These are phyloP conservation scores for Lasiosphaeria miniovina DNA, from an alignment of 495 filamentous ascomycete species.

Conservation along the genomic window DNA sequence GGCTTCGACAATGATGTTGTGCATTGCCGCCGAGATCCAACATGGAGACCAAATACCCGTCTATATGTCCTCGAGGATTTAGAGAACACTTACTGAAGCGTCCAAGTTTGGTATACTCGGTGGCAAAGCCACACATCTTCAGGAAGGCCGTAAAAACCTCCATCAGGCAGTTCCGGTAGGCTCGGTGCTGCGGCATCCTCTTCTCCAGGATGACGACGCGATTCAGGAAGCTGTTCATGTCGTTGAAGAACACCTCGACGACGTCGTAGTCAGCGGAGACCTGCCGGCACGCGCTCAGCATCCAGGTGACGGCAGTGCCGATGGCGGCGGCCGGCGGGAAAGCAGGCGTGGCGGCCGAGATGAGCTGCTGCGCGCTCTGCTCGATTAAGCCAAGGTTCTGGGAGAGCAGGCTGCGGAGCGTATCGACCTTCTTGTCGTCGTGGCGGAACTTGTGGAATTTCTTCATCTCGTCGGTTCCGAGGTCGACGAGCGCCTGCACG, in stretches of 20 bases:
- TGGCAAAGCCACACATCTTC: neutral
- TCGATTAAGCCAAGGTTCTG: neutral
- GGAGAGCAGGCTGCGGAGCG: neutral
- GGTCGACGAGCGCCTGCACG: neutral
- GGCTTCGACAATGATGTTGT: too few relatives aligned
- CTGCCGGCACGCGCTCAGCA: neutral
- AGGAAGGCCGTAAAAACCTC: neutral
- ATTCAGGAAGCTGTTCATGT: neutral
- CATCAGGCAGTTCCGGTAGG: neutral
- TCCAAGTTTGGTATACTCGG: neutral
- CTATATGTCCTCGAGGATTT: neutral
- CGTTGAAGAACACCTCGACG: neutral
- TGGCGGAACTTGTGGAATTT: constrained; percentile 1
- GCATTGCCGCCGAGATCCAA: too few relatives aligned
- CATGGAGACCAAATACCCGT: neutral
- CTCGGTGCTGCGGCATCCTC: neutral
- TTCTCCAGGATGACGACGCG: neutral
- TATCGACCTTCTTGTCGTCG: neutral
- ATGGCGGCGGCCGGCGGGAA: neutral
- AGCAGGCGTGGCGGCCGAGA: neutral
- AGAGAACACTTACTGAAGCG: neutral
- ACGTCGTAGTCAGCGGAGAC: neutral
- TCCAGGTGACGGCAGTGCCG: neutral
- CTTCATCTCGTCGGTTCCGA: neutral
- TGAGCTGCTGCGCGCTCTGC: neutral